phyloP scores from a whole-genome alignment of 495 filamentous ascomycete genomes.

The Daldinia grandis region DNA sequence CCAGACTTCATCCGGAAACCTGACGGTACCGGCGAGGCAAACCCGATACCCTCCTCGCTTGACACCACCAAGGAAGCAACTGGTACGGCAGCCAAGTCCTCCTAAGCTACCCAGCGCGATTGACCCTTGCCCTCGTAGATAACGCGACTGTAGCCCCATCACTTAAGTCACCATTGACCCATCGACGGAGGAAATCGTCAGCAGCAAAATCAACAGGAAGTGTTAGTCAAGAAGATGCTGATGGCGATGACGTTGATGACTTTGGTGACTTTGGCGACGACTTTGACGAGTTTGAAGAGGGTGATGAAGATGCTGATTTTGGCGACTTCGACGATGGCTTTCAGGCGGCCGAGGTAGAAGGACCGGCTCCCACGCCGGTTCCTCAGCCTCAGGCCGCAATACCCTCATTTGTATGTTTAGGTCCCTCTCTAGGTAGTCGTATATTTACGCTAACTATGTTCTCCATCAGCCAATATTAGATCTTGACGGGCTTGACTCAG shows the following conservation, averaged over 20 bases:
- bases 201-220: constrained; percentile 47
- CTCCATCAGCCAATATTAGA: constrained; percentile 71
- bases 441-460: constrained; percentile 46
- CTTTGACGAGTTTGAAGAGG: constrained; percentile 96
- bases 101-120: constrained; percentile 47
- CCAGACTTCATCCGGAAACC: constrained; percentile 59
- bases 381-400: constrained; percentile 61
- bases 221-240: constrained; percentile 51
- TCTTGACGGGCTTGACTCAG: constrained; percentile 66
- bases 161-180: constrained; percentile 40
- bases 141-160: constrained; percentile 47
- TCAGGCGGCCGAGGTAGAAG: constrained; percentile 66
- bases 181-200: constrained; percentile 51
- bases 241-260: constrained; percentile 60
- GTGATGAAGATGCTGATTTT: constrained; percentile 78
- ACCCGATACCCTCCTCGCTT: constrained; percentile 38
- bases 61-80: constrained; percentile 43
- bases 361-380: constrained; percentile 54
- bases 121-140: constrained; percentile 51
- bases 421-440: constrained; percentile 44
- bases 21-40: constrained; percentile 48
- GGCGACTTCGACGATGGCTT: constrained; percentile 92
- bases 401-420: constrained; percentile 55
- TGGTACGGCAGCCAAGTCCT: constrained; percentile 50
- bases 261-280: constrained; percentile 85